Evolutionary conservation across 2,329 filamentous ascomycete genomes (phyloP), one percentile per base, ranked within the genome.

Genomic region (Chalaropsis thielavioides): DNA sequence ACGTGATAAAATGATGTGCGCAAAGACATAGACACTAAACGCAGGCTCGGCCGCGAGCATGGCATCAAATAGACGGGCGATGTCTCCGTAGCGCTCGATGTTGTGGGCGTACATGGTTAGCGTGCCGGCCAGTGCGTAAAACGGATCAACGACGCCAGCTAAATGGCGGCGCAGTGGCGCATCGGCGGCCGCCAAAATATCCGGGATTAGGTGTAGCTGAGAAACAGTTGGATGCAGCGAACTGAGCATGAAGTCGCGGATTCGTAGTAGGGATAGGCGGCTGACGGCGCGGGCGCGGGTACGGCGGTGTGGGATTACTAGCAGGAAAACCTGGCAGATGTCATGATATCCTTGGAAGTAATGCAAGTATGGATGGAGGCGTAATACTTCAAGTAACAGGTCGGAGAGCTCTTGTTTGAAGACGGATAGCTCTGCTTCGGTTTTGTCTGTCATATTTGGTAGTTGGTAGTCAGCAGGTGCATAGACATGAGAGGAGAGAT

Each of bases 331-430:
- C 76, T 99, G 95, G 70, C 90, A 94, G 71, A 99, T 97, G 76
- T 99, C 94, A 75, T 99, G 94, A 74, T 95, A 99, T 73, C 94
- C 94, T 77, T 99, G 94, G 75, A 99, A 99, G 76, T 99, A 99
- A 78, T 86, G 90, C 43, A 99, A 83, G 73, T 87, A 86, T 17
- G 92, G 90, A 71, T 95, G 82, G 41, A 83, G 83, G 63, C 95
- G 87, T 58, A 99, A 82, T 15, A 95, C 84, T 69, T 88, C 82
- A 62, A 83, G 83, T 71, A 99, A 97, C 62, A 99, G 80, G 68
- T 84, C 77, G 7, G 86, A 92, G 1, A 99, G 82, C 71, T 94
- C 85, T 64, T 79, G 73, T 72, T 94, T 96, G 72, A 88, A 87
- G 54, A 74, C 74, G 59, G 83, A 79, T 66, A 95, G 80, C 69